Conservation (phyloP, 2,329 filamentous ascomycete genomes). For the Phialophora tarda region DNA sequence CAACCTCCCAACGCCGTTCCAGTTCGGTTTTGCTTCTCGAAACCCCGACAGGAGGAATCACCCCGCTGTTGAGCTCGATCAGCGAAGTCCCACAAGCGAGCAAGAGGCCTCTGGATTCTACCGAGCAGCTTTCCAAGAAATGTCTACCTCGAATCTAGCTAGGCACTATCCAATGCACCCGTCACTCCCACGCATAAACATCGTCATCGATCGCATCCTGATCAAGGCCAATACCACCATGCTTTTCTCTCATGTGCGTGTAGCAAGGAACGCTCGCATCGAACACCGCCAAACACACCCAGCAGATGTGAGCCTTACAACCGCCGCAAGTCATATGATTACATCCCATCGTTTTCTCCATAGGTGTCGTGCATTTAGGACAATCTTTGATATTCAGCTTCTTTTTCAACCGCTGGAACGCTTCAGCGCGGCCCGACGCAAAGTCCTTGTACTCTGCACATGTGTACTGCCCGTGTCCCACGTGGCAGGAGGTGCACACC, state of each 20-base stretch:
- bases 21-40: too few relatives aligned
- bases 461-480: slow-evolving; percentile 33
- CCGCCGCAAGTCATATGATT: slow-evolving; percentile 25
- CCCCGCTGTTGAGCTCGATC: too few relatives aligned
- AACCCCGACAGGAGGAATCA: too few relatives aligned
- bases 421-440: slow-evolving; percentile 34
- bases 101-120: too few relatives aligned
- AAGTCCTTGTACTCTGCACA: slow-evolving; percentile 41
- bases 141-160: neutral
- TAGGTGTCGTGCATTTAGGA: slow-evolving; percentile 25
- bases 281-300: slow-evolving; percentile 38
- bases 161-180: too few relatives aligned
- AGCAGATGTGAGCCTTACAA: slow-evolving; percentile 40
- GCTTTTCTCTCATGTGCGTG: slow-evolving; percentile 35
- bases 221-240: slow-evolving; percentile 15
- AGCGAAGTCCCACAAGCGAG: neutral
- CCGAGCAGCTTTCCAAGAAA: neutral
- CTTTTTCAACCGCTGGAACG: slow-evolving; percentile 19
- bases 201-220: too few relatives aligned
- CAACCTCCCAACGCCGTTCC: too few relatives aligned
- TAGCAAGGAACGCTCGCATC: slow-evolving; percentile 36
- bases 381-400: slow-evolving; percentile 27
- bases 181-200: too few relatives aligned
- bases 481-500: slow-evolving; percentile 40
- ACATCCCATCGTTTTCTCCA: slow-evolving; percentile 27